Evolutionary conservation across 139 green algal species (phyloP).

Genomic region (Chlorella sp.): DNA sequence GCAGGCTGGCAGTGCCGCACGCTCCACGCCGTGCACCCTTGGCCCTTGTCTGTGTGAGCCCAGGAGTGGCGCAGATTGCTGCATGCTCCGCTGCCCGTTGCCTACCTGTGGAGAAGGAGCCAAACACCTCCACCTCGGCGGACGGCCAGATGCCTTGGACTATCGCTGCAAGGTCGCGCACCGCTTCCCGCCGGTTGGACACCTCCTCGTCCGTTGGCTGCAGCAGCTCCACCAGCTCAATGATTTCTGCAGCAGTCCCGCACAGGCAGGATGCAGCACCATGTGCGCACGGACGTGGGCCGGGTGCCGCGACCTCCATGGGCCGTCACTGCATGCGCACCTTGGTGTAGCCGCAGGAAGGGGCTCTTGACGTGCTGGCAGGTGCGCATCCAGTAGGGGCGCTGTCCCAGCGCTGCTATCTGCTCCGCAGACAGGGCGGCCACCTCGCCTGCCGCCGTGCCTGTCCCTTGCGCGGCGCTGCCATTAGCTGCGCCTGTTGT

Average conservation of each 20-base stretch:
- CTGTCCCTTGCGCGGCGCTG: not conserved
- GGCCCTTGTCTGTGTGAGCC: too few relatives aligned
- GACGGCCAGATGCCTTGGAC: slow-evolving; percentile 64
- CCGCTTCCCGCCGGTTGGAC: slow-evolving; percentile 13
- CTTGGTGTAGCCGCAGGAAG: slow-evolving; percentile 31
- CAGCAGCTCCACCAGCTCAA: slow-evolving; percentile 37
- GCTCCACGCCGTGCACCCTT: too few relatives aligned
- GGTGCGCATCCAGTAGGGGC: slow-evolving; percentile 30
- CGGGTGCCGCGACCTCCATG: not conserved
- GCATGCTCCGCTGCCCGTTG: too few relatives aligned
- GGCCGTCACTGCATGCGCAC: slow-evolving; percentile 1
- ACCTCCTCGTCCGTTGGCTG: slow-evolving; percentile 31
- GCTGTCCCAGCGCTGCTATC: slow-evolving; percentile 1
- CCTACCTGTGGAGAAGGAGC: slow-evolving; percentile 64
- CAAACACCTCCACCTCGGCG: slow-evolving; percentile 63
- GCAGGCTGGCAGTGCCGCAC: too few relatives aligned
- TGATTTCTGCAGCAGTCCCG: slow-evolving; percentile 19
- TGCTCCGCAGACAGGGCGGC: too few relatives aligned
- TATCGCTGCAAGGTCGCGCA: slow-evolving; percentile 33
- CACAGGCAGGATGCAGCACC: not conserved
- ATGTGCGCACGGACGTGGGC: not conserved
- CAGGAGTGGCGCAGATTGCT: not conserved
- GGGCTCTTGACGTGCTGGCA: slow-evolving; percentile 25
- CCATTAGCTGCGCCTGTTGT: not conserved
- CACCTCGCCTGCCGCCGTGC: too few relatives aligned